Evolutionary conservation across 2,329 filamentous ascomycete species (phyloP).

Genomic region (Sporothrix variecibatus): DNA sequence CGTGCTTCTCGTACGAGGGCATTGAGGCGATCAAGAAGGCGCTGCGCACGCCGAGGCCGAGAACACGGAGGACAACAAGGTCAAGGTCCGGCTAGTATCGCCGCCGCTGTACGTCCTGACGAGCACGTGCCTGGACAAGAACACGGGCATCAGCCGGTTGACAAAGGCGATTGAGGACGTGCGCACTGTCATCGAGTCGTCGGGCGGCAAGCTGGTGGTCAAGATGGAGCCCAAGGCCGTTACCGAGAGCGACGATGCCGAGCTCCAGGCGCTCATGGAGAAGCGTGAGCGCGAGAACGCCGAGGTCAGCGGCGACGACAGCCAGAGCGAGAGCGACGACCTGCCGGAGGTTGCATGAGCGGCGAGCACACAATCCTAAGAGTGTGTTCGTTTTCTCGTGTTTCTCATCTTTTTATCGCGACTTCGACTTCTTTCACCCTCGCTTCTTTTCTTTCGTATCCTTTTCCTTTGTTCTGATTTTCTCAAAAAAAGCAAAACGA

Average conservation of each 20-base stretch:
- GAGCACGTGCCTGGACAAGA: slow-evolving; percentile 93
- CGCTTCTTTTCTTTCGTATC: background rate
- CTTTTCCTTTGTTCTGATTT: background rate
- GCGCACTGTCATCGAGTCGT: slow-evolving; percentile 72
- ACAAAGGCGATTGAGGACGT: slow-evolving; percentile 91
- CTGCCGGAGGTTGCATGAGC: slow-evolving; percentile 54
- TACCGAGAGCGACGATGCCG: slow-evolving; percentile 96
- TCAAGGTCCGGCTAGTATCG: slow-evolving; percentile 98
- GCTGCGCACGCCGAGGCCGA: slow-evolving; percentile 83
- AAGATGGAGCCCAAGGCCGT: slow-evolving; percentile 99
- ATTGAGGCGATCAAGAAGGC: slow-evolving; percentile 98
- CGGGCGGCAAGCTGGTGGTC: slow-evolving; percentile 78
- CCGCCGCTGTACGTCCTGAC: slow-evolving; percentile 96
- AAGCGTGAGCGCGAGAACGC: slow-evolving; percentile 97
- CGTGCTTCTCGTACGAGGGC: slow-evolving; percentile 92
- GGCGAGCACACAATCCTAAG: background rate
- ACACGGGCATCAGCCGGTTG: slow-evolving; percentile 75
- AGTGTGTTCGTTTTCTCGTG: background rate
- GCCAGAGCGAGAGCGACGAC: slow-evolving; percentile 92
- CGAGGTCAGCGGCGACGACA: slow-evolving; percentile 97
- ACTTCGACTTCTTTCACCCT: background rate
- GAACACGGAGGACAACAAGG: slow-evolving; percentile 89
- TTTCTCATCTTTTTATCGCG: background rate
- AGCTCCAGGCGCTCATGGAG: slow-evolving; percentile 97
- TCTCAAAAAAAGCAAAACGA: slow-evolving; percentile 10